Evolutionary conservation across 139 green algal genomes (phyloP), one percentile per base, ranked within the genome.

Genomic region (Chlorella sp.): DNA sequence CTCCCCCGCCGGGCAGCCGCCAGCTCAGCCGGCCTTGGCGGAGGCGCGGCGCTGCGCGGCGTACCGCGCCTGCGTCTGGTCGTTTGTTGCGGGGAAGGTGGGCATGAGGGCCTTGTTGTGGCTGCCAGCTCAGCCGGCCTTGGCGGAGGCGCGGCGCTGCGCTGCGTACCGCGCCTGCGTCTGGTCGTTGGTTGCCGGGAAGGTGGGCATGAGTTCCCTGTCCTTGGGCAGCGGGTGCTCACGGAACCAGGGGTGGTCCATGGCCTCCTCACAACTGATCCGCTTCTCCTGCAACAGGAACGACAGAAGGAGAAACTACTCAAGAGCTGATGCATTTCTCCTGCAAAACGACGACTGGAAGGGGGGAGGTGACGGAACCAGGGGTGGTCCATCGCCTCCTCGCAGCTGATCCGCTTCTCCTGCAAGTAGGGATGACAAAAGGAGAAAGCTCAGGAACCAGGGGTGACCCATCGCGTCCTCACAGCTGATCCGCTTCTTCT

Each of bases 401-500:
- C 18, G n/a, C 73, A 24, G 73, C 37, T 60, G 77, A 57, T n/a
- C 32, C 77, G 37, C 37, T 28, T n/a, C 37, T 83, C 77, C 22
- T 42, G 75, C 75, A 81, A 16, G 32, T n/a, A n/a, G n/a, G n/a
- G n/a, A n/a, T n/a, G n/a, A n/a, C n/a, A n/a, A n/a, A n/a, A n/a
- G n/a, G n/a, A n/a, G n/a, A n/a, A n/a, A n/a, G 88, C 88, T 95
- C 93, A 36, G 30, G 85, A 96, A 88, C 83, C 93, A 97, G 16
- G 42, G 21, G 87, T 95, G 93, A 26, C 92, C 39, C 34, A 95
- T 75, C 7, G 95, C 95, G 28, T 96, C 91, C 24, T 90, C 68
- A 36, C 90, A 91, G 24, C 92, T 94, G 53, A 96, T 90, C 57
- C 95, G 91, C 32, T 68, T 68, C 61, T 86, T 84, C 88, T 89